Conservation (phyloP, 768 basidiomycete genomes). For the Kwoniella heveanensis region DNA sequence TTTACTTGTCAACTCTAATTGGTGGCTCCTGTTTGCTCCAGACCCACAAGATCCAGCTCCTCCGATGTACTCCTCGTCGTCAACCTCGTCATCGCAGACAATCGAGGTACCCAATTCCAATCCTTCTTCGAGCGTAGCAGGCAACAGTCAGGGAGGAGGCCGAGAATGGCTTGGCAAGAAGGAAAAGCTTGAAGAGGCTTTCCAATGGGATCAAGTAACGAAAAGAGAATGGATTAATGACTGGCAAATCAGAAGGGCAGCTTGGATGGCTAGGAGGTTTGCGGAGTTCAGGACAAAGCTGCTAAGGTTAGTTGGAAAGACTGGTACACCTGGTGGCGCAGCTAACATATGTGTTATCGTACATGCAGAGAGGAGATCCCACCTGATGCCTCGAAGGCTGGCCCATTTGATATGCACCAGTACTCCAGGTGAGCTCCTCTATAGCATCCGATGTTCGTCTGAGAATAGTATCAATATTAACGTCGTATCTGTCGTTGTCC, state of each 20-base stretch:
- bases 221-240: slow-evolving; percentile 61
- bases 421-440: slow-evolving; percentile 55
- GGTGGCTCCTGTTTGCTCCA: slow-evolving; percentile 87
- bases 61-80: slow-evolving; percentile 49
- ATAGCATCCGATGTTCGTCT: background rate
- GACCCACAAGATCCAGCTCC: slow-evolving; percentile 64
- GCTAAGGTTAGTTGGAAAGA: slow-evolving; percentile 61
- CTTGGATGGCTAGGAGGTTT: slow-evolving; percentile 64
- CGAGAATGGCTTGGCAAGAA: slow-evolving; percentile 30
- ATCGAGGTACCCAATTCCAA: slow-evolving; percentile 18
- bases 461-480: too few species aligned
- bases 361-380: slow-evolving; percentile 66
- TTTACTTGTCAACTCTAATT: slow-evolving; percentile 85
- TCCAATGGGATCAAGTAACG: slow-evolving; percentile 29
- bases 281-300: slow-evolving; percentile 58
- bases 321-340: background rate
- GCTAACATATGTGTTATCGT: slow-evolving; percentile 2
- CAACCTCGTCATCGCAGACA: background rate
- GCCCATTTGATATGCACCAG: slow-evolving; percentile 61
- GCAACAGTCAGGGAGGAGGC: slow-evolving; percentile 36
- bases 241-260: slow-evolving; percentile 83
- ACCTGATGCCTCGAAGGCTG: slow-evolving; percentile 72
- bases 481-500: too few species aligned
- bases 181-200: slow-evolving; percentile 7
- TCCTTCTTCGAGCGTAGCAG: slow-evolving; percentile 20